Evolutionary conservation across 148 eudicot genomes (phyloP).

Genomic region (Vaccinium myrtillus): DNA sequence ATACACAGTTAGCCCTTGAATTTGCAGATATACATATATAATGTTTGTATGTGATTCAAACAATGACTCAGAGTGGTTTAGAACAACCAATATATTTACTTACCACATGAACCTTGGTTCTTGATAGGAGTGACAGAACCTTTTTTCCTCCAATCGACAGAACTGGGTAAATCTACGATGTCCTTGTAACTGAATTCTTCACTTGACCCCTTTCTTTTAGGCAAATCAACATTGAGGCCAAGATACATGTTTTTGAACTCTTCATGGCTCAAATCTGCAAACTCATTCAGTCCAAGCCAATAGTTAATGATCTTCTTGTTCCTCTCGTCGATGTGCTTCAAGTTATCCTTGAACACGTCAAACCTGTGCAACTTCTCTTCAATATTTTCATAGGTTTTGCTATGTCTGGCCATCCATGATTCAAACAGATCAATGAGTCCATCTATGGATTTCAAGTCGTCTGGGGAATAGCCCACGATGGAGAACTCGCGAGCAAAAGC

Average conservation of each 20-base stretch:
- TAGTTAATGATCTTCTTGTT: conserved; percentile 68
- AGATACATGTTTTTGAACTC: conserved; percentile 80
- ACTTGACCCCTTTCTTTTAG: conserved; percentile 40
- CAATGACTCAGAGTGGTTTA: background rate
- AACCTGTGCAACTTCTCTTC: conserved; percentile 93
- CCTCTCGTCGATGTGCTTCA: conserved; percentile 89
- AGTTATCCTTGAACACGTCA: conserved; percentile 83
- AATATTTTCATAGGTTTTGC: conserved; percentile 57
- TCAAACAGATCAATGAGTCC: conserved; percentile 69
- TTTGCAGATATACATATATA: background rate
- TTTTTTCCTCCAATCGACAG: conserved; percentile 87
- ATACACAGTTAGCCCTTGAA: background rate
- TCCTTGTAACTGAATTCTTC: conserved; percentile 61
- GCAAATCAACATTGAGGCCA: conserved; percentile 56
- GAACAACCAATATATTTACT: conserved; percentile 1
- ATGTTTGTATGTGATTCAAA: background rate
- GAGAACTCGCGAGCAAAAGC: conserved; percentile 53
- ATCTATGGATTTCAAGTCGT: conserved; percentile 63
- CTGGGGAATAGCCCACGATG: conserved; percentile 76
- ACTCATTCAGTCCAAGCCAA: conserved; percentile 93
- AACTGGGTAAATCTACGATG: conserved; percentile 59
- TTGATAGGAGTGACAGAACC: conserved; percentile 84
- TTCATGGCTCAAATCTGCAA: conserved; percentile 87
- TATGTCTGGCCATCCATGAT: conserved; percentile 80
- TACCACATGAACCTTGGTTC: conserved; percentile 96